Base-by-base conservation (phyloP, 2,329 filamentous ascomycete species). In the Proliferodiscus dingleyae region DNA sequence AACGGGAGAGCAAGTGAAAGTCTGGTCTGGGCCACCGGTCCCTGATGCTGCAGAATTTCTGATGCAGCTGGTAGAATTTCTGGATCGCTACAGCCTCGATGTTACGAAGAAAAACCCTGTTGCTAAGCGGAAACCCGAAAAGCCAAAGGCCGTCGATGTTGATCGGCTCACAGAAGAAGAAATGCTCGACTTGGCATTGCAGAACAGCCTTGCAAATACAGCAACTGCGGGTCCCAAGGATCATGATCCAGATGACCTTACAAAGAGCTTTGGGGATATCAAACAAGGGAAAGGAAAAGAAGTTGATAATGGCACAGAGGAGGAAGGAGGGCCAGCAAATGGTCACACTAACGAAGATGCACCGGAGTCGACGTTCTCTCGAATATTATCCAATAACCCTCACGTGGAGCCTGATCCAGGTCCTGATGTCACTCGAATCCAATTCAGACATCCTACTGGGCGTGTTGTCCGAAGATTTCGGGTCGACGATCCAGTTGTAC, bases 1-100 rank as follows among this genome's bases (percentile, higher is more conserved):
- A 49, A 98, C 93, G 1, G 93, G 93, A 50, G 93, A 98, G 68
- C 89, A 96, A 66, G 87, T 98, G 64, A 98, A 98, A 70, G 80
- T 90, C 1, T 97, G 93, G 91, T 89, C 87, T 11, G 90, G 91
- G 1, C 75, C 80, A 7, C 88, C 90, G 1, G 87, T 90, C 43
- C 83, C 90, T 1, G 77, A 76, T 30, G 71, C 89, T 0, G 65
- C 77, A 8, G 90, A 96, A 11, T 97, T 98, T 58, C 79, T 95
- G 50, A 88, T 89, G 61, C 88, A 96, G 62, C 75, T 98, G 2
- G 87, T 89, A 61, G 91, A 97, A 66, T 98, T 98, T 59, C 78
- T 98, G n/a, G 93, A 97, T 63, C 81, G 93, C 19, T 98, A 97
- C 70, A 96, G 90, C 62, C 73, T 98, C 41, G 88, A 86, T 23